Percentiles rank a stretch among this genome's conserved stretches.
Evolutionary conservation across 2,329 filamentous ascomycete species (phyloP).

Genomic region (Akanthomyces dipterigenus): DNA sequence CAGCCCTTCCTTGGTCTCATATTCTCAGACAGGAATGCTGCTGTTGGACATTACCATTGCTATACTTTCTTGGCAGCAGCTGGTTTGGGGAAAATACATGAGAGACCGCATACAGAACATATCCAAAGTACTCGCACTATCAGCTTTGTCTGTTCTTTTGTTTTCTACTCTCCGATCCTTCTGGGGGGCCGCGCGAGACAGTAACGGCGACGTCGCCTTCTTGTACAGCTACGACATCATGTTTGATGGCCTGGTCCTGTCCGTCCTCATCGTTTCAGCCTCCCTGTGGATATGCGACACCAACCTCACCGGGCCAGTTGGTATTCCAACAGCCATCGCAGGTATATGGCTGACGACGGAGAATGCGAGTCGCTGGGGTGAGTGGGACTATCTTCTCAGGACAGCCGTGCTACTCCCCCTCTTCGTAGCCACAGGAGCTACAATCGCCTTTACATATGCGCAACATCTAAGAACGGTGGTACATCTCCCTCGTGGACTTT

Average conservation of each 20-base stretch:
- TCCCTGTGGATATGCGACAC: slow-evolving; percentile 41
- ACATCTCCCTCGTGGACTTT: slow-evolving; percentile 31
- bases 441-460: slow-evolving; percentile 36
- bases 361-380: slow-evolving; percentile 32
- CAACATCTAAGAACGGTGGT: slow-evolving; percentile 37
- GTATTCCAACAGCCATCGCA: slow-evolving; percentile 36
- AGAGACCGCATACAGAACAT: slow-evolving; percentile 40
- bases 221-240: slow-evolving; percentile 43
- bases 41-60: slow-evolving; percentile 17
- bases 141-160: slow-evolving; percentile 30
- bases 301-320: slow-evolving; percentile 35
- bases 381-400: slow-evolving; percentile 38
- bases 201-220: slow-evolving; percentile 17
- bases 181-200: not conserved
- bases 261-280: slow-evolving; percentile 36
- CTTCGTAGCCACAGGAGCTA: slow-evolving; percentile 33
- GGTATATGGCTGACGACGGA: slow-evolving; percentile 31
- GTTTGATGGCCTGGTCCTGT: slow-evolving; percentile 40
- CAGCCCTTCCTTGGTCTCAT: slow-evolving; percentile 27
- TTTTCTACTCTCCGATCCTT: slow-evolving; percentile 31
- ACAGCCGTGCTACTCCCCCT: slow-evolving; percentile 31
- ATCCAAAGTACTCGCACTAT: slow-evolving; percentile 34
- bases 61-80: slow-evolving; percentile 43
- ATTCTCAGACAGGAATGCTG: slow-evolving; percentile 28
- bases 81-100: slow-evolving; percentile 44